Percentiles rank a stretch among this genome's conserved stretches.
Conservation (phyloP, 139 green algal species). For the Picochlorum sp. region DNA sequence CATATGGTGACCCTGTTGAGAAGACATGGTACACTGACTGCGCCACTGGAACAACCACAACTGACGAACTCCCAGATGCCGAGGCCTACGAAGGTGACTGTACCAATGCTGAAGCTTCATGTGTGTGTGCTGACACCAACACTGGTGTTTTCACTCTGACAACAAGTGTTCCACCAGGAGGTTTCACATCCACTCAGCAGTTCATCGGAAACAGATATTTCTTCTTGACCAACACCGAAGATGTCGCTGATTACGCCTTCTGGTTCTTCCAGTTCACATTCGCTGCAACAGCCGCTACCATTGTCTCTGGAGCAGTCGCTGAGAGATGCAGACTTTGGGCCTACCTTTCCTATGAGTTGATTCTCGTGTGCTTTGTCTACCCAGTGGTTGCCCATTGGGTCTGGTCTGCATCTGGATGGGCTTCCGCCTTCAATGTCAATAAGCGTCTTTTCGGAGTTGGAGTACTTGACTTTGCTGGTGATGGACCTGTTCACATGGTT, state of each 20-base stretch:
- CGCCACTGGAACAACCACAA: neutral
- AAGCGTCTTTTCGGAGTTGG: slow-evolving; percentile 29
- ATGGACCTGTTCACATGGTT: slow-evolving; percentile 56
- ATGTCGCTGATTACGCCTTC: neutral
- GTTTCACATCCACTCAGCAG: neutral
- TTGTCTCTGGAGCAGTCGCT: slow-evolving; percentile 59
- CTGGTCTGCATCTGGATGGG: slow-evolving; percentile 41
- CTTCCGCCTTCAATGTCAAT: slow-evolving; percentile 6
- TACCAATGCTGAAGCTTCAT: neutral
- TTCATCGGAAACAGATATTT: slow-evolving; percentile 37
- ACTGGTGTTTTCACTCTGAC: neutral
- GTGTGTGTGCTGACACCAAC: neutral
- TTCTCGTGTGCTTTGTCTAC: slow-evolving; percentile 67
- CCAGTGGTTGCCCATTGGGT: slow-evolving; percentile 54
- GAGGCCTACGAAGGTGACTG: slow-evolving; percentile 4
- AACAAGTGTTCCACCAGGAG: neutral
- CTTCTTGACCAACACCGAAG: slow-evolving; percentile 7
- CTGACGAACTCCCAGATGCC: neutral
- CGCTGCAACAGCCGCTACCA: slow-evolving; percentile 62
- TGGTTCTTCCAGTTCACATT: slow-evolving; percentile 52
- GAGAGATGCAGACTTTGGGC: slow-evolving; percentile 45
- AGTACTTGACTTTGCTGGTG: slow-evolving; percentile 50
- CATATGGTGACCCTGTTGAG: slow-evolving; percentile 27
- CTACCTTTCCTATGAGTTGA: slow-evolving; percentile 54
- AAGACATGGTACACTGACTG: neutral